A percentile compares a stretch with the other conserved stretches of the same genome.
phyloP scores from a whole-genome alignment of 139 green algal species.

The Desmodesmus armatus region DNA sequence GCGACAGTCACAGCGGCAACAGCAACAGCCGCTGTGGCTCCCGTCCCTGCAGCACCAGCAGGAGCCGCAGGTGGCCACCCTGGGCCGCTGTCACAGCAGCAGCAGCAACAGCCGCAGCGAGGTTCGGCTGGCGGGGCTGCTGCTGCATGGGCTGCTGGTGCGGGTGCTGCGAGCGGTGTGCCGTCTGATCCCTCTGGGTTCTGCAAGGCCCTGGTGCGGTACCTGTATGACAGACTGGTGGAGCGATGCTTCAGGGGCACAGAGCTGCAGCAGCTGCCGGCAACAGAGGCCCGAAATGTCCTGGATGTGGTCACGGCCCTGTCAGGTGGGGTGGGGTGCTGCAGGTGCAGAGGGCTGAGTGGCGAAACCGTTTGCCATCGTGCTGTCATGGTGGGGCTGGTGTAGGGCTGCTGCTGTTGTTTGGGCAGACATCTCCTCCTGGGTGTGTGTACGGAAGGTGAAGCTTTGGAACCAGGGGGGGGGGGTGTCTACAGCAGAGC shows the following conservation, averaged over 20 bases:
- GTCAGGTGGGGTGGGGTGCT: no score
- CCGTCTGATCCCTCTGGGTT: constrained; percentile 76
- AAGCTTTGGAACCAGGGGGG: no score
- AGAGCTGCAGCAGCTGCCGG: constrained; percentile 13
- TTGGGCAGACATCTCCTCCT: no score
- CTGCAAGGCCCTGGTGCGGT: constrained; percentile 67
- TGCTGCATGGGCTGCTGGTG: background rate
- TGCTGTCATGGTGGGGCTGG: no score
- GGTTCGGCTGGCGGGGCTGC: background rate
- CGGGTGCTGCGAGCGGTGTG: constrained; percentile 1
- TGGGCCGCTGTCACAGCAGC: no score
- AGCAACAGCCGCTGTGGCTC: background rate
- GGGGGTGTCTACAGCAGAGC: no score
- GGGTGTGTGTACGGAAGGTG: no score
- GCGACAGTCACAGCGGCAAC: constrained; percentile 41
- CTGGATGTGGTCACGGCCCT: constrained; percentile 46
- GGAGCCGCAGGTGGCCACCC: background rate
- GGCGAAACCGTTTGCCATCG: no score
- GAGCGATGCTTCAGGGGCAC: constrained; percentile 19
- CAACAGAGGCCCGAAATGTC: background rate
- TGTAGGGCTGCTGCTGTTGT: no score
- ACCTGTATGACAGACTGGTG: constrained; percentile 49
- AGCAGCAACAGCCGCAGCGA: constrained; percentile 7
- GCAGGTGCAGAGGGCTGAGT: no score
- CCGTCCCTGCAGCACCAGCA: background rate